These are phyloP conservation scores for Xanthoconium stramineum DNA, from an alignment of 768 basidiomycete genomes.

Conservation along the genomic window DNA sequence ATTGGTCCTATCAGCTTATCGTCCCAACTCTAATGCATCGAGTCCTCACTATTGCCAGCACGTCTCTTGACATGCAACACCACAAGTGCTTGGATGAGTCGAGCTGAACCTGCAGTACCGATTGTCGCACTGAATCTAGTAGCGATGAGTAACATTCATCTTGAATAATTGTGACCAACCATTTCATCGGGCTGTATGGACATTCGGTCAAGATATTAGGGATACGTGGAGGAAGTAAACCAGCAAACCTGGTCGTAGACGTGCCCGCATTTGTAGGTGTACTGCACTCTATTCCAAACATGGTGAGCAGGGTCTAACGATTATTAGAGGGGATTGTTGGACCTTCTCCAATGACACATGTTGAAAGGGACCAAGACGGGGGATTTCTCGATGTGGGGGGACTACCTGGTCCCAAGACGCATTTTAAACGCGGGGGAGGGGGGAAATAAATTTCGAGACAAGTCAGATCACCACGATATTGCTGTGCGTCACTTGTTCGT, in stretches of 20 bases:
- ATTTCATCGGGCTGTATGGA: constrained; percentile 53
- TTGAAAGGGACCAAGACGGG: constrained; percentile 22
- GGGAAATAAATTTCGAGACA: constrained; percentile 18
- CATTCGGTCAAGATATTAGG: constrained; percentile 8
- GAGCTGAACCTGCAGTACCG: constrained; percentile 69
- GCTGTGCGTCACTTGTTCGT: constrained; percentile 21
- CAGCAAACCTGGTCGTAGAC: constrained; percentile 47
- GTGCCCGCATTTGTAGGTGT: constrained; percentile 60
- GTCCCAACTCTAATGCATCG: constrained; percentile 2
- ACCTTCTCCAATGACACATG: constrained; percentile 80
- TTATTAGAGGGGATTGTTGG: constrained; percentile 19
- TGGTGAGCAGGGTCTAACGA: constrained; percentile 14
- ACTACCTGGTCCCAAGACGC: not conserved
- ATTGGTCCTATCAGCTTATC: constrained; percentile 22
- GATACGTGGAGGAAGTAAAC: constrained; percentile 12
- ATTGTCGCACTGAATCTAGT: constrained; percentile 64
- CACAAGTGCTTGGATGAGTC: constrained; percentile 55
- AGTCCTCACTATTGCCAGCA: constrained; percentile 77
- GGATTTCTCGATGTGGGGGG: constrained; percentile 6
- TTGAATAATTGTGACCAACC: constrained; percentile 35
- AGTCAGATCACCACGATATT: constrained; percentile 26
- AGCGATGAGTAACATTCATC: constrained; percentile 13
- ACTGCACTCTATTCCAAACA: constrained; percentile 50
- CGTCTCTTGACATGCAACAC: constrained; percentile 51
- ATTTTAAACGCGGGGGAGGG: constrained; percentile 26